Evolutionary conservation across 768 basidiomycete genomes (phyloP), one percentile per base, ranked within the genome.

Genomic region (Termitomyces sp.): DNA sequence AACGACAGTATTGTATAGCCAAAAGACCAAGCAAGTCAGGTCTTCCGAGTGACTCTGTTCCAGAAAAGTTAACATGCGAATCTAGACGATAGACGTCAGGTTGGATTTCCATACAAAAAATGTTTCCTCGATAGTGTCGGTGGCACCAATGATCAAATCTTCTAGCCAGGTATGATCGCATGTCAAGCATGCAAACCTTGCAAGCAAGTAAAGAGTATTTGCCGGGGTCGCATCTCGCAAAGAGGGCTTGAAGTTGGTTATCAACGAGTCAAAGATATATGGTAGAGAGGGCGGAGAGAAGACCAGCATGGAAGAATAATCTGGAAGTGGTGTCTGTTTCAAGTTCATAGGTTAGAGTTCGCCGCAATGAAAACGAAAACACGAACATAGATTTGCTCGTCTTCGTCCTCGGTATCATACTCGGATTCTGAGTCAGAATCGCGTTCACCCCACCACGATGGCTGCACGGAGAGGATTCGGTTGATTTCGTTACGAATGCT

Each of bases 101-200:
- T 22, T 18, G 12, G 7, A 36, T 5, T 27, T 18, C 76, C 94
- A 74, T 67, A 96, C 97, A 66, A 95, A 95, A 57, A 97, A 88
- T 10, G 84, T 85, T 46, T 91, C 88, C 69, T 99, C 97, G 32
- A 98, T 95, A 36, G 87, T 79, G 67, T 97, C 94, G 18, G 94
- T 89, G 0, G 92, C 92, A 16, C 90, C 90, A 35, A 95, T 83
- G 51, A 98, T 82, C 25, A 99, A 76, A 66, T 97, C 94, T 68
- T 96, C 94, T 23, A 98, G 74, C 91, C 96, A 94, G 1, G 84
- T 85, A 59, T 90, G 85, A 66, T 94, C 93, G 64, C 93, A 94
- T n/a, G 83, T 86, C 27, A 92, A 72, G 60, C 86, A 88, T n/a
- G 97, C 97, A 70, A 96, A 99, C 42, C 94, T 84, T 12, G 93